Percentiles rank a stretch among this genome's conserved stretches.
Evolutionary conservation across 208 protist species (phyloP).

Genomic region (Entamoeba moshkovskii): DNA sequence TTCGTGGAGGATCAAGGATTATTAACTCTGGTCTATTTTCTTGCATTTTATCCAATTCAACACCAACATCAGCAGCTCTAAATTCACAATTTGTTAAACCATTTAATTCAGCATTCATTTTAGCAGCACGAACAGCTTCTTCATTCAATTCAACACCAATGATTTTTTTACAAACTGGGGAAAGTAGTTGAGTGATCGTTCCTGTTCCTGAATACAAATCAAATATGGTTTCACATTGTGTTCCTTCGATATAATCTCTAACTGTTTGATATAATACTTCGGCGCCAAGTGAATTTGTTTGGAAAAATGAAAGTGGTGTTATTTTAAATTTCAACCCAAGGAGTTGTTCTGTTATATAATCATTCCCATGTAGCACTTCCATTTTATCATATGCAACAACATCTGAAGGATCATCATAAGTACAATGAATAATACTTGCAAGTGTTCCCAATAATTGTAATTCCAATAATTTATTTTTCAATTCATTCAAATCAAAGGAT

Average conservation of each 20-base stretch:
- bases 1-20: not conserved
- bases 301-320: not conserved
- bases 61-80: not conserved
- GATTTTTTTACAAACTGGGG: not conserved
- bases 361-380: not conserved
- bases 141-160: not conserved
- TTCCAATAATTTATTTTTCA: not conserved
- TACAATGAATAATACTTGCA: not conserved
- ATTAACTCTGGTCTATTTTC: not conserved
- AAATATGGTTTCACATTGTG: not conserved
- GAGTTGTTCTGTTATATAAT: not conserved
- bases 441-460: not conserved
- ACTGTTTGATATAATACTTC: not conserved
- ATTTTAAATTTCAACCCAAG: not conserved
- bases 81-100: not conserved
- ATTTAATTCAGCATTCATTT: not conserved
- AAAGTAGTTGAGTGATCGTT: not conserved
- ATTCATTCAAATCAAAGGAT: not conserved
- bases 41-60: not conserved
- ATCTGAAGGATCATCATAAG: not conserved
- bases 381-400: not conserved
- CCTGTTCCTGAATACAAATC: not conserved
- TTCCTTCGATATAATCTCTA: not conserved
- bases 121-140: not conserved
- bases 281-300: not conserved